phyloP scores from a whole-genome alignment of 1,284 basidiomycete genomes.

The Cerrena zonata region DNA sequence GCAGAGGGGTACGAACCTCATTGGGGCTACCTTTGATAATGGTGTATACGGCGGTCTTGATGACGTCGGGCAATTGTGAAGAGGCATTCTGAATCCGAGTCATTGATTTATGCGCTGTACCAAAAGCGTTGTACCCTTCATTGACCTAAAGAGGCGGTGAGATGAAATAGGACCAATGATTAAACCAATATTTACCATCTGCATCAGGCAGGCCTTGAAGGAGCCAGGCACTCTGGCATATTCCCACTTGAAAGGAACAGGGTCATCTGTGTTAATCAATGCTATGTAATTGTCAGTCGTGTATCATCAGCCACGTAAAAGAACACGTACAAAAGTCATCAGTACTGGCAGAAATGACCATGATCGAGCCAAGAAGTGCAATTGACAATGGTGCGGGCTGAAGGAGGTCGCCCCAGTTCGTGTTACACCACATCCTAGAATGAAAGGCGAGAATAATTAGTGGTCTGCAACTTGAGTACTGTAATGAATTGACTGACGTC shows the following conservation, averaged over 20 bases:
- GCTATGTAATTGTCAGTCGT: neutral
- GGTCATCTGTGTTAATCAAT: neutral
- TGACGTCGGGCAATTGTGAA: neutral
- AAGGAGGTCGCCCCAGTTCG: conserved; percentile 13
- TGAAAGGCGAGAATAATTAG: too few species aligned
- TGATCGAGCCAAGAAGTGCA: conserved; percentile 9
- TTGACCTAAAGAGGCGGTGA: neutral
- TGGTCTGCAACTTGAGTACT: too few species aligned
- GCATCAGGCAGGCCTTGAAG: neutral
- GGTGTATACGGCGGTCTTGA: too few species aligned
- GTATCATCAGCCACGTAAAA: neutral
- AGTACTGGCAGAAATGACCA: conserved; percentile 8
- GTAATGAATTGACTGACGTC: too few species aligned
- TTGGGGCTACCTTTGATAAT: too few species aligned
- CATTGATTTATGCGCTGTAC: neutral
- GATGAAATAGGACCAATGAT: neutral
- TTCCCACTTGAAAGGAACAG: neutral
- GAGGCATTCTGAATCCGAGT: neutral
- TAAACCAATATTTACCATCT: neutral
- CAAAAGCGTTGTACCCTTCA: neutral
- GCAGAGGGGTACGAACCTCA: too few species aligned
- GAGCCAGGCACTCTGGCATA: neutral
- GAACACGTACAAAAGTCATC: neutral
- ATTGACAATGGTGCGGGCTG: conserved; percentile 14
- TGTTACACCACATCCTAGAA: conserved; percentile 14